These are phyloP conservation scores for Plasmodium vivax DNA, from an alignment of 169 alveolate genomes.

Conservation along the genomic window DNA sequence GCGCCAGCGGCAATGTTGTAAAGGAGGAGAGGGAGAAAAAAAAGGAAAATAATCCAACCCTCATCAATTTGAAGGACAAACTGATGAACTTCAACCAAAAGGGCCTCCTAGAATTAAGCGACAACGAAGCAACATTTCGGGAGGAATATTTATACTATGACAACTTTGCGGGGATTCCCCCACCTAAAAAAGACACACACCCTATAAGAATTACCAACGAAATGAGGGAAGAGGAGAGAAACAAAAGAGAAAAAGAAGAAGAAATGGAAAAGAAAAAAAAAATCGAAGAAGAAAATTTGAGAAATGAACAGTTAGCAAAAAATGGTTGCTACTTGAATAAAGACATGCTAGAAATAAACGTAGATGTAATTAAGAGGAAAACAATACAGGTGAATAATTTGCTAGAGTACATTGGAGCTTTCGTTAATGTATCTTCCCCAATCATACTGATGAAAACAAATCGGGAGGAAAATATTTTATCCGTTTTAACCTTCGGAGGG, in stretches of 20 bases:
- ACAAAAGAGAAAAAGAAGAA: conserved; percentile 47
- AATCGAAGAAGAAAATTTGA: conserved; percentile 41
- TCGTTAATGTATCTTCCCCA: conserved; percentile 48
- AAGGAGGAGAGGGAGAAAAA: background rate
- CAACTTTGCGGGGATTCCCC: conserved; percentile 18
- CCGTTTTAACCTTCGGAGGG: conserved; percentile 43
- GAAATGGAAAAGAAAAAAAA: conserved; percentile 40
- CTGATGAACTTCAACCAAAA: background rate
- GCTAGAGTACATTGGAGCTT: conserved; percentile 57
- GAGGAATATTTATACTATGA: conserved; percentile 69
- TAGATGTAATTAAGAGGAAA: conserved; percentile 46
- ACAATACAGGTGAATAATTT: conserved; percentile 24
- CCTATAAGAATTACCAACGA: background rate
- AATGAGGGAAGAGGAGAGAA: conserved; percentile 17
- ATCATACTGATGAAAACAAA: conserved; percentile 45
- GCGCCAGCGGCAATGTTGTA: background rate
- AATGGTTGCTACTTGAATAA: conserved; percentile 39
- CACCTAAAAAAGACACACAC: background rate
- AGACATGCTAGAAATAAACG: conserved; percentile 48
- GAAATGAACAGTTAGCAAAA: conserved; percentile 44
- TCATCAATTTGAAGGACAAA: background rate
- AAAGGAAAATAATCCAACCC: background rate
- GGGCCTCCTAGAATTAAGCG: background rate
- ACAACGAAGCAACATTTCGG: conserved; percentile 20
- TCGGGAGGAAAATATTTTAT: conserved; percentile 11